phyloP scores from a whole-genome alignment of 176 grass and related monocot genomes.

The Areca catechu region DNA sequence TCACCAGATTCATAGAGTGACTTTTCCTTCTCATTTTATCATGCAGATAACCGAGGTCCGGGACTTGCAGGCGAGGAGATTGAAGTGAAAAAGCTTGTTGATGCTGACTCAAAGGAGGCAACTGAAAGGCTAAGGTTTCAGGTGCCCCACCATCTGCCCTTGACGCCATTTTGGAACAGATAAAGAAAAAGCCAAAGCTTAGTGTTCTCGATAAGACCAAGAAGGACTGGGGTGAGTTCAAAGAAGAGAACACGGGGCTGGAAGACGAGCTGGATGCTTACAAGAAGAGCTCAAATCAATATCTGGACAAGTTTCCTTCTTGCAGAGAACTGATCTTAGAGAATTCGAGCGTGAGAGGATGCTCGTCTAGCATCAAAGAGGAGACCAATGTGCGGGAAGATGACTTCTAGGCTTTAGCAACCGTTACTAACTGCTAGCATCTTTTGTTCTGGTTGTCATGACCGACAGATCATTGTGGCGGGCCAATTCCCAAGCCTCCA shows the following conservation, averaged over 20 bases:
- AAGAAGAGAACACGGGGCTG: slow-evolving; percentile 77
- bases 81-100: slow-evolving; percentile 83
- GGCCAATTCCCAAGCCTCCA: no score
- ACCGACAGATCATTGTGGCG: no score
- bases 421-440: no score
- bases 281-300: slow-evolving; percentile 98
- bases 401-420: slow-evolving; percentile 28
- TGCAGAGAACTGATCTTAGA: slow-evolving; percentile 69
- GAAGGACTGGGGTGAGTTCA: slow-evolving; percentile 97
- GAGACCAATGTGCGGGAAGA: slow-evolving; percentile 39
- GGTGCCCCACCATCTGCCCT: slow-evolving; percentile 41
- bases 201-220: slow-evolving; percentile 98
- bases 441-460: no score
- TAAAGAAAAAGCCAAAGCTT: slow-evolving; percentile 93
- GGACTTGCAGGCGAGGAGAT: slow-evolving; percentile 88
- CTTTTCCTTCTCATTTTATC: slow-evolving; percentile 3
- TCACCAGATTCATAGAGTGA: background rate
- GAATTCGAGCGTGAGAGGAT: slow-evolving; percentile 97
- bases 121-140: slow-evolving; percentile 53
- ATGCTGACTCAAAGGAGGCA: slow-evolving; percentile 85
- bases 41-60: slow-evolving; percentile 77
- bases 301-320: slow-evolving; percentile 86
- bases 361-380: slow-evolving; percentile 69
- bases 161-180: slow-evolving; percentile 69
- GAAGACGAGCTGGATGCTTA: slow-evolving; percentile 78